Evolutionary conservation across 305 asterid genomes (phyloP), one percentile per base, ranked within the genome.

Genomic region (Stenogyne calaminthoides): DNA sequence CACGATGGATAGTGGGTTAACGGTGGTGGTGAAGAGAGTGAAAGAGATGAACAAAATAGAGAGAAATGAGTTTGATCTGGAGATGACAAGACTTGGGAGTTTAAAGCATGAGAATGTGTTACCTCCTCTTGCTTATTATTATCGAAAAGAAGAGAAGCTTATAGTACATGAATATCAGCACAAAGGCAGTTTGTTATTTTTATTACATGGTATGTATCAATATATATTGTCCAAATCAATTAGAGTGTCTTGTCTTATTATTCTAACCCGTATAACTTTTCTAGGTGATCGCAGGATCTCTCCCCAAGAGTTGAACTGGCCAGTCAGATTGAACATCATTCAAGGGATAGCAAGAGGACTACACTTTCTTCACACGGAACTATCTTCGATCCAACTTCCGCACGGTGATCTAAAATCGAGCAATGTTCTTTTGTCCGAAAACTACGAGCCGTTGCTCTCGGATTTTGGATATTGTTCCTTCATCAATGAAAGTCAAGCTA

Each of bases 361-460:
- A 46, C 79, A 65, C 39, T 87, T 81, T 73, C 84, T 93, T 29
- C 95, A 93, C 54, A 19, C 77, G 0, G 85, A 88, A 32, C 88
- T 89, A 61, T 36, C 88, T 7, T 52, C 80, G 0, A 51, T 69
- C 2, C 87, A 86, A 36, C 64, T 86, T 12, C 98, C 98, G 7
- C 98, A 89, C 3, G 97, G 97, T 0, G 79, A 92, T 77, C 86
- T 92, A 39, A 88, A 86, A 80, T 92, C 97, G 0, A 86, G 91
- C 87, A 92, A 90, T 40, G 85, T 92, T n/a, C 85, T 93, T n/a
- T 68, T 91, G 14, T 73, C 77, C 9, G 18, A 67, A 4, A 83
- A 84, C 11, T 77, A 80, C 9, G 93, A 88, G 79, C 95, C 98
- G 0, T 6, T 89, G 16, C 89, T 93, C 6, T 27, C 84, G 1